These are phyloP conservation scores for Rhizodiscina lignyota DNA, from an alignment of 495 filamentous ascomycete genomes.

Conservation along the genomic window DNA sequence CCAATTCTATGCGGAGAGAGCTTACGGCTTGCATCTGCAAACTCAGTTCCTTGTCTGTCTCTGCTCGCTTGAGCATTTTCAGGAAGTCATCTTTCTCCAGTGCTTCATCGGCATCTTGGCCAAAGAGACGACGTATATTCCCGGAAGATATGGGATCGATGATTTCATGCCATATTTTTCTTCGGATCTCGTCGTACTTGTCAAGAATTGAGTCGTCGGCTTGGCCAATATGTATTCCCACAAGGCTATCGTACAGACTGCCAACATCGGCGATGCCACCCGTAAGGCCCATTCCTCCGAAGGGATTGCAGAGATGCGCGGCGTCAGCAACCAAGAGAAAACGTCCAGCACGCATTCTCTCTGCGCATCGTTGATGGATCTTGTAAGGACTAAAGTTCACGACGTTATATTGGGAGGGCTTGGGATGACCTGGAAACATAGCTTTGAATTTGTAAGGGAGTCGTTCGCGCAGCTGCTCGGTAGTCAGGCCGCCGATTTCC, in stretches of 20 bases:
- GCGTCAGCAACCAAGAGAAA: constrained; percentile 45
- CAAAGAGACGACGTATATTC: constrained; percentile 26
- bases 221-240: constrained; percentile 35
- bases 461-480: constrained; percentile 33
- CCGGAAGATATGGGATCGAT: constrained; percentile 39
- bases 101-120: constrained; percentile 20
- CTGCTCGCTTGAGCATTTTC: constrained; percentile 1
- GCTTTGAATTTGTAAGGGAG: constrained; percentile 35
- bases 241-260: constrained; percentile 38
- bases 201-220: constrained; percentile 40
- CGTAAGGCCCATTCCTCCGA: constrained; percentile 40
- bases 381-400: constrained; percentile 39
- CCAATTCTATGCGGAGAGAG: background rate
- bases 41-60: background rate
- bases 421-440: constrained; percentile 41
- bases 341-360: constrained; percentile 35
- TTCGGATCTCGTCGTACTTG: constrained; percentile 37
- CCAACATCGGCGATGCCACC: constrained; percentile 45
- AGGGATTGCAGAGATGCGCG: constrained; percentile 40
- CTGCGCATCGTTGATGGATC: constrained; percentile 44
- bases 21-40: background rate
- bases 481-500: constrained; percentile 31
- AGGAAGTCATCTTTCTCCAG: constrained; percentile 25
- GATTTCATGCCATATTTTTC: constrained; percentile 35
- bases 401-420: constrained; percentile 38